A percentile compares a stretch with the other conserved stretches of the same genome.
These are phyloP conservation scores for Fusarium sp. DNA, from an alignment of 2,329 filamentous ascomycete species.

Conservation along the genomic window DNA sequence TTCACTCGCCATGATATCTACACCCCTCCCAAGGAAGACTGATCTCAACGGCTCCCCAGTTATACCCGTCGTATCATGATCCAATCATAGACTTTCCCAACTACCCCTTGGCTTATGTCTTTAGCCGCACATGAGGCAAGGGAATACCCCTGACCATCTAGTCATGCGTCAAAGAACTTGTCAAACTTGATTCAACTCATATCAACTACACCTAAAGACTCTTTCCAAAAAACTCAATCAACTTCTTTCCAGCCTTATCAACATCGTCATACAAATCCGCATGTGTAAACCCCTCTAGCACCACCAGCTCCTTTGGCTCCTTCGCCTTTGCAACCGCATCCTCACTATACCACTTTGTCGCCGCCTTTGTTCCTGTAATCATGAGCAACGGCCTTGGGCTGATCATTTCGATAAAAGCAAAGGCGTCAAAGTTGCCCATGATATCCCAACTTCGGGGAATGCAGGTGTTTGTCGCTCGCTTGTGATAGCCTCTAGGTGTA, in stretches of 20 bases:
- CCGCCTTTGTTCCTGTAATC: background rate
- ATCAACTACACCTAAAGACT: background rate
- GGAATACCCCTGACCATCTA: no score
- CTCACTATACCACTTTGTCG: constrained; percentile 8
- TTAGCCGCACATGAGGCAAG: no score
- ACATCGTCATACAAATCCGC: constrained; percentile 29
- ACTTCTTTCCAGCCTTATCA: constrained; percentile 18
- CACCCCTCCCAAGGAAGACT: background rate
- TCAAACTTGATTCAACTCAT: background rate
- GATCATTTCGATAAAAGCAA: background rate
- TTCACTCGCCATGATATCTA: background rate
- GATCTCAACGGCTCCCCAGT: background rate
- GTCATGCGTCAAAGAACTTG: background rate
- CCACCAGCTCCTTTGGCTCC: constrained; percentile 31
- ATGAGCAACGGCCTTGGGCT: background rate
- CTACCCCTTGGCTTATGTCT: background rate
- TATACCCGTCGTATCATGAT: background rate
- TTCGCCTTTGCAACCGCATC: constrained; percentile 12
- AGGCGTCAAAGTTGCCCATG: background rate
- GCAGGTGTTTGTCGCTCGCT: background rate
- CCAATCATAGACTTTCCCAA: background rate
- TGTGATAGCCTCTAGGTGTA: background rate
- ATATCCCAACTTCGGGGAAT: background rate
- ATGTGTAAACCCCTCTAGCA: constrained; percentile 25
- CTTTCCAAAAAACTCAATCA: constrained; percentile 22